Percentiles rank a stretch among this genome's conserved stretches.
Conservation (phyloP, 2,329 filamentous ascomycete species). For the Sordariomycetes sp. region DNA sequence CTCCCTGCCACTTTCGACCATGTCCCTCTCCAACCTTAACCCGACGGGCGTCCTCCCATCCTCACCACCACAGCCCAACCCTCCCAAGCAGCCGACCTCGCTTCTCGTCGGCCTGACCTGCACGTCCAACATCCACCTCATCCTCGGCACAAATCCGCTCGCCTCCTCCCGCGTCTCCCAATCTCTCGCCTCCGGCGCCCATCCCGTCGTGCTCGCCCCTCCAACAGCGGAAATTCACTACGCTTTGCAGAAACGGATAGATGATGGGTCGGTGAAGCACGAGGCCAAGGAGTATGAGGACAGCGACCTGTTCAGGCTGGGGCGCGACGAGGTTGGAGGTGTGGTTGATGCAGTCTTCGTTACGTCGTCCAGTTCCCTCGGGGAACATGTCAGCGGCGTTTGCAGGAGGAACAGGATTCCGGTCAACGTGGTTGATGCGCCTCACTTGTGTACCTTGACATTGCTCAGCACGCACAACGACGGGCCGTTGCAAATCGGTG, state of each 20-base stretch:
- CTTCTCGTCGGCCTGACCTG: conserved; percentile 68
- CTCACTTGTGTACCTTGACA: conserved; percentile 79
- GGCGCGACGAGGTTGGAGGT: conserved; percentile 66
- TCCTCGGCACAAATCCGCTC: conserved; percentile 78
- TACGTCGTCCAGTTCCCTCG: conserved; percentile 34
- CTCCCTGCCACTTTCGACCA: too few species aligned
- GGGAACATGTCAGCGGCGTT: conserved; percentile 20
- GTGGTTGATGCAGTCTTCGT: conserved; percentile 93
- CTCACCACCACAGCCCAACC: conserved; percentile 50
- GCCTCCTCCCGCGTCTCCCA: conserved; percentile 76
- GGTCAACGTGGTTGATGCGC: conserved; percentile 84
- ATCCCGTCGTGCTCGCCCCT: conserved; percentile 69
- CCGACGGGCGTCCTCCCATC: too few species aligned
- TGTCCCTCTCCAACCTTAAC: conserved; percentile 1
- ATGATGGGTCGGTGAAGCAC: conserved; percentile 59
- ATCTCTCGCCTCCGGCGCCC: conserved; percentile 74
- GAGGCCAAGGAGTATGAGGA: conserved; percentile 58
- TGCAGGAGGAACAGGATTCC: conserved; percentile 79
- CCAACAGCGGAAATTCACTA: conserved; percentile 42
- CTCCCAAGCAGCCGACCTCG: conserved; percentile 20
- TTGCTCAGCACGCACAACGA: conserved; percentile 83
- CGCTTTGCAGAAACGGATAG: conserved; percentile 52
- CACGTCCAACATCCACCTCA: conserved; percentile 65
- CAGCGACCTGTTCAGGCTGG: conserved; percentile 62
- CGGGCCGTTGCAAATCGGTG: conserved; percentile 86